Evolutionary conservation across 2,329 filamentous ascomycete genomes (phyloP), one percentile per base, ranked within the genome.

Genomic region (Celoporthe dispersa): DNA sequence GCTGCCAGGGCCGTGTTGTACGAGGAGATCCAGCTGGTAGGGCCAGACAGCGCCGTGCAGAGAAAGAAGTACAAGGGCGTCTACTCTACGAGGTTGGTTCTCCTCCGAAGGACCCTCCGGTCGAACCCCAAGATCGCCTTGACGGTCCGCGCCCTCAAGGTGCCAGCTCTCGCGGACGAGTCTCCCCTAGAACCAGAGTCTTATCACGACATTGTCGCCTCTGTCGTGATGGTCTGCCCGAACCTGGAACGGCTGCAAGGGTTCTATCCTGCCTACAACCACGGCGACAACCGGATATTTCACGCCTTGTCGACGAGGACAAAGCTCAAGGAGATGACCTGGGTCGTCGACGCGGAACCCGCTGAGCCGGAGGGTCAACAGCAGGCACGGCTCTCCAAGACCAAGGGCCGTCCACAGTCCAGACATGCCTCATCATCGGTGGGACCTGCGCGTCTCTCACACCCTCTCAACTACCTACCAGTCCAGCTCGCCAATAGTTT

Each of bases 161-260:
- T 90, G 1, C 87, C 86, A 0, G 81, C 84, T 7, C 73, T 82
- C 14, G 81, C 82, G 3, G 69, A 71, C 0, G 60, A 67, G 0
- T 78, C 80, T 37, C 78, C 79, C 16, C 76, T 81, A n/a, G 74
- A 80, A 14, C 64, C 79, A 25, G 84, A 85, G 48, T 81, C 85
- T 61, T 90, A 91, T 74, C 83, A 88, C 70, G 84, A 89, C 73
- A 77, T 88, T 3, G 82, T 90, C 1, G 88, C 88, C 0, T 85
- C 88, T 6, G 78, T 91, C 33, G 81, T 91, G 69, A 89, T 90
- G 88, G 85, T 87, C 0, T 91, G 88, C 69, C 89, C 89, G 2
- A 90, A 91, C 73, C 80, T 91, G 14, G 88, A 91, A 78, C 82
- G 83, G 64, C 79, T 91, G 8, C 79, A 83, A 14, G 88, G 88